A percentile compares a stretch with the other conserved stretches of the same genome.
phyloP scores from a whole-genome alignment of 1,284 basidiomycete species.

The Ustilago shanxiensis region DNA sequence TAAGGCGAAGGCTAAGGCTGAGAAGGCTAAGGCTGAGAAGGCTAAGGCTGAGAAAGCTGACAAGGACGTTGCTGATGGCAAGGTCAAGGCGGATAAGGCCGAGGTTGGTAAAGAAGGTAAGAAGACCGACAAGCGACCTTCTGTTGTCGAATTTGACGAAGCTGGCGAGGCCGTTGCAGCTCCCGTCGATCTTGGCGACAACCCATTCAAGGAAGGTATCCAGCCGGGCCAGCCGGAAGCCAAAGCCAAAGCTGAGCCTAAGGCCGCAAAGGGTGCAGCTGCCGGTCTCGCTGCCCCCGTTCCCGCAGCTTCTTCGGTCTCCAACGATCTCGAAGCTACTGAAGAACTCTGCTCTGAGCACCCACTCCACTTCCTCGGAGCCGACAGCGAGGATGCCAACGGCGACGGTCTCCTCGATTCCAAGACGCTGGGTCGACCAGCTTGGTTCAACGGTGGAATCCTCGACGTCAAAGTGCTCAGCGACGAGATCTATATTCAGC shows the following conservation, averaged over 20 bases:
- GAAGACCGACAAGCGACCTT: slow-evolving; percentile 4
- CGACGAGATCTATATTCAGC: slow-evolving; percentile 40
- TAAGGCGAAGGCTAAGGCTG: slow-evolving; percentile 23
- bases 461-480: slow-evolving; percentile 32
- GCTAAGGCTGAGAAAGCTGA: not conserved
- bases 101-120: not conserved
- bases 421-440: slow-evolving; percentile 30
- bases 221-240: slow-evolving; percentile 15
- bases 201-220: slow-evolving; percentile 25
- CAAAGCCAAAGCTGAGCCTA: not conserved
- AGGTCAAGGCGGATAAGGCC: not conserved
- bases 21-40: slow-evolving; percentile 6
- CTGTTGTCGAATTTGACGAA: slow-evolving; percentile 20
- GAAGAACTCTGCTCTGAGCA: slow-evolving; percentile 49
- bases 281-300: not conserved
- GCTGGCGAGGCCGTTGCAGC: slow-evolving; percentile 10
- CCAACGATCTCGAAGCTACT: slow-evolving; percentile 16
- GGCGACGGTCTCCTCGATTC: slow-evolving; percentile 22
- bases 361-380: slow-evolving; percentile 48
- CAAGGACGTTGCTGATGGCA: not conserved
- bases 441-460: slow-evolving; percentile 53
- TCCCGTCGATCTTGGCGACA: not conserved
- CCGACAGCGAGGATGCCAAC: slow-evolving; percentile 31
- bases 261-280: not conserved
- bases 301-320: not conserved